These are phyloP conservation scores for Kandelia obovata DNA, from an alignment of 345 rosid genomes.

Conservation along the genomic window DNA sequence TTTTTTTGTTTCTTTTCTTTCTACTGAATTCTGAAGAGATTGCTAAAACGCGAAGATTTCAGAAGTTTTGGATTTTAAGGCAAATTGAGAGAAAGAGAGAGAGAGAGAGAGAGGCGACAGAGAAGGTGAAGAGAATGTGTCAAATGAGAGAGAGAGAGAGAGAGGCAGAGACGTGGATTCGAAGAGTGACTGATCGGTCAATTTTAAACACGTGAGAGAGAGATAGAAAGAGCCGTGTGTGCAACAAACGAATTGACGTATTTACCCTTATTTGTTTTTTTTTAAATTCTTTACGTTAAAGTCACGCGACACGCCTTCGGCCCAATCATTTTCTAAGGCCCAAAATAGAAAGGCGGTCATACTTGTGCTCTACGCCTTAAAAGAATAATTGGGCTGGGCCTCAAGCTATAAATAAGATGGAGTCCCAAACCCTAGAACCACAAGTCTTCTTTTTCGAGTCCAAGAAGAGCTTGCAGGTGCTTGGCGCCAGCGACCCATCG, in stretches of 20 bases:
- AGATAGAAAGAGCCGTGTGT: neutral
- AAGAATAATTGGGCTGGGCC: neutral
- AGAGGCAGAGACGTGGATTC: slow-evolving; percentile 31
- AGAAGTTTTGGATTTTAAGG: neutral
- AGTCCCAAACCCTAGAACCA: too few species aligned
- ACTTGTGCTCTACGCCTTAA: too few species aligned
- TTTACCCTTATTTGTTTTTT: neutral
- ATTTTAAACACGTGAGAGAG: slow-evolving; percentile 2
- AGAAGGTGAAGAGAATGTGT: too few species aligned
- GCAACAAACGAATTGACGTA: slow-evolving; percentile 1
- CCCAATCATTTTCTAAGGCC: too few species aligned
- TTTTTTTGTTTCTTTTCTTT: too few species aligned
- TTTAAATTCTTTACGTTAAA: too few species aligned
- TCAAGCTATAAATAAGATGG: neutral
- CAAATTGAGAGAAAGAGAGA: neutral
- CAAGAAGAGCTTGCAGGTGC: too few species aligned
- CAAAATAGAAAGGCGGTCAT: too few species aligned
- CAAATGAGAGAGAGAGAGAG: neutral
- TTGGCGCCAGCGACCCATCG: too few species aligned
- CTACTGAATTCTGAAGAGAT: neutral
- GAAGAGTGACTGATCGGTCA: slow-evolving; percentile 30
- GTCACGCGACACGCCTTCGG: too few species aligned
- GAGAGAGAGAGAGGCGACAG: neutral
- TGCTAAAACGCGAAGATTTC: neutral
- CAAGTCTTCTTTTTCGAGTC: too few species aligned